Percentiles rank a stretch among this genome's conserved stretches.
Evolutionary conservation across 257 asterid genomes (phyloP).

Genomic region (Solanum lycopersicoides): DNA sequence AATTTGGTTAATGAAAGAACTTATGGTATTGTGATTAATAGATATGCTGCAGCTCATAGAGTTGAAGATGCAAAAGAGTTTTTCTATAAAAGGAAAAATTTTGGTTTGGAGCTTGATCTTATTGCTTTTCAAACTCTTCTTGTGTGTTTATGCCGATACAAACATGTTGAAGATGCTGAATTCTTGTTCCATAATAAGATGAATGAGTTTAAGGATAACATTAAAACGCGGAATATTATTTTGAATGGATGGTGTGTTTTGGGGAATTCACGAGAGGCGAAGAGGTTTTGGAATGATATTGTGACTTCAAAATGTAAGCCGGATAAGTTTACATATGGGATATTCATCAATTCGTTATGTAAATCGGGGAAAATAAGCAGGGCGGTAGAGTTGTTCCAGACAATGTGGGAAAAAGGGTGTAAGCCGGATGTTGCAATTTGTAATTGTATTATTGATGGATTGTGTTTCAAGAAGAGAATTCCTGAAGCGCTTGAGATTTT

Average conservation of each 20-base stretch:
- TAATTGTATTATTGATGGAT: constrained; percentile 63
- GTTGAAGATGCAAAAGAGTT: constrained; percentile 57
- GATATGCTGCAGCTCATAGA: constrained; percentile 56
- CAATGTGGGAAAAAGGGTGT: constrained; percentile 66
- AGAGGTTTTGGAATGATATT: constrained; percentile 76
- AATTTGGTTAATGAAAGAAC: constrained; percentile 34
- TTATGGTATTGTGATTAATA: constrained; percentile 25
- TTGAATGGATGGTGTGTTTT: constrained; percentile 78
- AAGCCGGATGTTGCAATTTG: constrained; percentile 60
- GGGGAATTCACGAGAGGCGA: constrained; percentile 67
- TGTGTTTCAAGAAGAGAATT: constrained; percentile 82
- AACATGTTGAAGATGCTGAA: constrained; percentile 80
- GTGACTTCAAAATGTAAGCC: constrained; percentile 42
- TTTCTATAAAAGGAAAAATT: constrained; percentile 32
- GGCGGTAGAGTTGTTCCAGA: constrained; percentile 43
- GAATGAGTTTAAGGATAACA: constrained; percentile 31
- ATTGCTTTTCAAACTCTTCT: constrained; percentile 70
- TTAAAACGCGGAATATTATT: constrained; percentile 70
- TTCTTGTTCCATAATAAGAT: constrained; percentile 34
- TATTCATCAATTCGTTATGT: constrained; percentile 50
- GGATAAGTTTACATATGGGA: constrained; percentile 51
- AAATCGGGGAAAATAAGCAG: constrained; percentile 60
- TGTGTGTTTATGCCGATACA: constrained; percentile 56
- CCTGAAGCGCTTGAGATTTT: constrained; percentile 69
- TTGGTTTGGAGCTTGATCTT: constrained; percentile 43